Base-by-base conservation (phyloP, 2,329 filamentous ascomycete genomes). In the Cryphonectria japonica region DNA sequence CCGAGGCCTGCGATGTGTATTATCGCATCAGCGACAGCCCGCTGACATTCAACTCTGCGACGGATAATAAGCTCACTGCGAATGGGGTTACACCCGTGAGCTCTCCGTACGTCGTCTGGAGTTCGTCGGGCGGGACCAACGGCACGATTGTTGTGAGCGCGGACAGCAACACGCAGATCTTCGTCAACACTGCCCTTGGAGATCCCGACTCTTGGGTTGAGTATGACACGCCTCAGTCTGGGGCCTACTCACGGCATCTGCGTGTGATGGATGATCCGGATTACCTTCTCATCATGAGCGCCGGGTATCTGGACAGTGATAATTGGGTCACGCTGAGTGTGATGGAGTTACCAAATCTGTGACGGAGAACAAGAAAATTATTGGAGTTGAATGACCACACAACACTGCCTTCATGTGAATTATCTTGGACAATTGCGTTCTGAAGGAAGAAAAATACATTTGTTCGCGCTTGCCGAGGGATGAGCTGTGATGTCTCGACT, bases 91-190 rank as follows among this genome's bases (percentile, higher is more conserved):
- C 77, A 22, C 82, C 81, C 16, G 80, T 78, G 54, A 77, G 78
- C 19, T 82, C 79, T 50, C 84, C 84, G 0, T 84, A 83, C 62
- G 80, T 85, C 2, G 78, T 82, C 4, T 85, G 83, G 83, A 81
- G 78, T 14, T 77, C 82, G 9, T 76, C 79, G 34, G 83, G 83
- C 39, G 82, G 83, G 19, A 74, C 75, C 65, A 82, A 84, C 73
- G 83, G 83, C 13, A 85, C 83, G 8, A 81, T 85, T 61, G 73
- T 84, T 52, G 79, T 84, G 32, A 82, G 78, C 69, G 78, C 79
- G 63, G 80, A 78, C 39, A 78, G 78, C 66, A 76, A 78, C 72
- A 74, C 75, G 8, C 78, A 82, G 68, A 76, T 85, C 34, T 85
- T 81, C 72, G 78, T 80, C 59, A 85, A 85, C 77, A 79, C 80